These are phyloP conservation scores for Mycena citricolor DNA, from an alignment of 1,284 basidiomycete species.

Conservation along the genomic window DNA sequence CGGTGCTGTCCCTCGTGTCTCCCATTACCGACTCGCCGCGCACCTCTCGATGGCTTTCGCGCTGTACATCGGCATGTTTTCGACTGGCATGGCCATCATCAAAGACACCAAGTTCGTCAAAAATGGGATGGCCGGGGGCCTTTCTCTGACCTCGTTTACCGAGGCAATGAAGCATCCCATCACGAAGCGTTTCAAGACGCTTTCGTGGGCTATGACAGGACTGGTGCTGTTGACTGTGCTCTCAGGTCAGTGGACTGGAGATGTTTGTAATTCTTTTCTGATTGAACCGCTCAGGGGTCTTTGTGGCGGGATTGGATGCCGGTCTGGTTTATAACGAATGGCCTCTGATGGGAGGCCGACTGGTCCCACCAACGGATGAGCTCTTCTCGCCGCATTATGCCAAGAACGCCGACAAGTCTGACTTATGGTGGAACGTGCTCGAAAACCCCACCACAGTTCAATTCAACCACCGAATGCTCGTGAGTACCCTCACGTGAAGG, in stretches of 20 bases:
- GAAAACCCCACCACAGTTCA: slow-evolving; percentile 99
- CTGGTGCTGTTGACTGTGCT: slow-evolving; percentile 90
- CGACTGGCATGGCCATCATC: slow-evolving; percentile 75
- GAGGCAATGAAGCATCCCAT: slow-evolving; percentile 54
- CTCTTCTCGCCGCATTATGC: slow-evolving; percentile 80
- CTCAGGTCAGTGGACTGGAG: slow-evolving; percentile 55
- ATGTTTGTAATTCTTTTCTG: slow-evolving; percentile 9
- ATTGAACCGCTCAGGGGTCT: slow-evolving; percentile 75
- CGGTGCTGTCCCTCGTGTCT: slow-evolving; percentile 89
- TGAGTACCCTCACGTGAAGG: slow-evolving; percentile 40
- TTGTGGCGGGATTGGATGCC: slow-evolving; percentile 97
- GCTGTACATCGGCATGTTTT: slow-evolving; percentile 91
- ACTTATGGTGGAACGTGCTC: slow-evolving; percentile 87
- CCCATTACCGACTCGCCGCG: slow-evolving; percentile 94
- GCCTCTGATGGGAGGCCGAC: slow-evolving; percentile 90
- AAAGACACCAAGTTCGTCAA: slow-evolving; percentile 79
- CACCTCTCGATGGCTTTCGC: slow-evolving; percentile 90
- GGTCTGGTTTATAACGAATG: slow-evolving; percentile 98
- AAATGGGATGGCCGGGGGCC: slow-evolving; percentile 45
- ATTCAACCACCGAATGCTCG: slow-evolving; percentile 92
- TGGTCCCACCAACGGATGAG: slow-evolving; percentile 84
- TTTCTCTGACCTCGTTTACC: slow-evolving; percentile 29
- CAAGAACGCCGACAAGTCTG: slow-evolving; percentile 63
- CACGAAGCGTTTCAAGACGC: slow-evolving; percentile 58
- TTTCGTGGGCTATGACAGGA: slow-evolving; percentile 63